A percentile compares a stretch with the other conserved stretches of the same genome.
phyloP scores from a whole-genome alignment of 495 filamentous ascomycete genomes.

The Margaritispora aquatica region DNA sequence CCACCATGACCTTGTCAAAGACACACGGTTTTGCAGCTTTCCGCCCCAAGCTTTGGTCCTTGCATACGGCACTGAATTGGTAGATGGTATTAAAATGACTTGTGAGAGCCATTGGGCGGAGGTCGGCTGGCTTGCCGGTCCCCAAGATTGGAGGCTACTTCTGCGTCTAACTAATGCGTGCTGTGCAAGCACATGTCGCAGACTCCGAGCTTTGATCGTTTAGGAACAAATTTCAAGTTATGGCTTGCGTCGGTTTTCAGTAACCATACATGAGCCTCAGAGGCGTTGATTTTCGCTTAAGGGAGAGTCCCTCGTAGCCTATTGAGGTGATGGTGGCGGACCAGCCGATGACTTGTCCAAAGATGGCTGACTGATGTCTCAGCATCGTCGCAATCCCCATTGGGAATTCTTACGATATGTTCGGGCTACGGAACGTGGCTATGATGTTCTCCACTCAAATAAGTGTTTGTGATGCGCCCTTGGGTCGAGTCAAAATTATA shows the following conservation, averaged over 20 bases:
- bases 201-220: neutral
- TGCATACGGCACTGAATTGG: neutral
- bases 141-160: neutral
- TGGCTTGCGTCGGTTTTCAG: neutral
- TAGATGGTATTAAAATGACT: neutral
- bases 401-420: neutral
- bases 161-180: neutral
- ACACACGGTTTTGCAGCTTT: neutral
- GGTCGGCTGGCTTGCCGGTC: neutral
- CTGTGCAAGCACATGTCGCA: neutral
- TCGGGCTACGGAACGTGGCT: neutral
- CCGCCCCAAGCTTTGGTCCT: neutral
- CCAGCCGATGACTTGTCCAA: neutral
- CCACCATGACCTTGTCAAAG: neutral
- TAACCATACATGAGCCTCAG: neutral
- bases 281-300: neutral
- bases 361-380: conserved; percentile 1
- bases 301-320: neutral
- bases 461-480: no score
- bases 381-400: neutral
- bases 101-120: neutral
- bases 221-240: neutral
- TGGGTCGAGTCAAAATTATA: no score
- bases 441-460: neutral
- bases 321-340: neutral